phyloP scores from a whole-genome alignment of 75 land plant species.

The Pinus albicaulis region DNA sequence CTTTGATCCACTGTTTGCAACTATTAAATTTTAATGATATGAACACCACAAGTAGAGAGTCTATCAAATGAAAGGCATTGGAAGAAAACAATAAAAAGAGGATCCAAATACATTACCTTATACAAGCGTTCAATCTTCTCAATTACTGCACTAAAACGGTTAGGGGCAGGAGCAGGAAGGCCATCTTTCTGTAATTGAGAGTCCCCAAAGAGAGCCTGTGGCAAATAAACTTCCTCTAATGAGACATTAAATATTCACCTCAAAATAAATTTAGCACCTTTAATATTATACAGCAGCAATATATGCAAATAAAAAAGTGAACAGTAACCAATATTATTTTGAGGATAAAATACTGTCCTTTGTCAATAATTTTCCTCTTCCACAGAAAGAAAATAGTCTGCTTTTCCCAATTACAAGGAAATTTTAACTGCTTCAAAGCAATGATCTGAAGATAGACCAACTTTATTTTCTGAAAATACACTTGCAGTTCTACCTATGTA shows the following conservation, averaged over 20 bases:
- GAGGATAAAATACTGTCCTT: too few species aligned
- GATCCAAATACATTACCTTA: slow-evolving; percentile 37
- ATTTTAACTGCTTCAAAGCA: too few species aligned
- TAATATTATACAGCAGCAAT: background rate
- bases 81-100: background rate
- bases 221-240: background rate
- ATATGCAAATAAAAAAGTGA: background rate
- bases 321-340: too few species aligned
- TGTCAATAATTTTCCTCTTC: too few species aligned
- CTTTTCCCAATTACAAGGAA: too few species aligned
- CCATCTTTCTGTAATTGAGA: slow-evolving; percentile 1
- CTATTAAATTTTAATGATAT: background rate
- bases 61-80: background rate
- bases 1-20: background rate
- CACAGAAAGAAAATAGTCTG: too few species aligned
- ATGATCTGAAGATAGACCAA: too few species aligned
- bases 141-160: slow-evolving; percentile 82
- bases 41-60: background rate
- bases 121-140: slow-evolving; percentile 96
- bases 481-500: too few species aligned
- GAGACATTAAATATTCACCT: background rate
- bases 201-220: background rate
- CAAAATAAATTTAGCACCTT: background rate
- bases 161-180: slow-evolving; percentile 25
- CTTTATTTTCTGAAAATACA: too few species aligned